Base-by-base conservation (phyloP, 2,329 filamentous ascomycete genomes). In the Exophiala sp. region DNA sequence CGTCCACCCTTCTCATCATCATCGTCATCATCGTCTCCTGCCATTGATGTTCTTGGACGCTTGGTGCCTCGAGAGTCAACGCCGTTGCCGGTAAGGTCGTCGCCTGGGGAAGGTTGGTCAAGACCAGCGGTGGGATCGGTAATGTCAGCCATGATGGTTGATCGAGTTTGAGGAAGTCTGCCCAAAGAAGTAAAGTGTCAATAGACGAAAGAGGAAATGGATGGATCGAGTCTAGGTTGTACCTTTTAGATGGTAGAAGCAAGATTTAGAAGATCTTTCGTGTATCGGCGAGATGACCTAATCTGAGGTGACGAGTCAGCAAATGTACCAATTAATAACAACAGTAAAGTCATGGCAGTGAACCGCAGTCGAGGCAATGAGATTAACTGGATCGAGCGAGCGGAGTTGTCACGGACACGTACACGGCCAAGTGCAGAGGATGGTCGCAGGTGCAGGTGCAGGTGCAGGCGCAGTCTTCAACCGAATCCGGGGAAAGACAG, bases 1-100 rank as follows among this genome's bases (percentile, higher is more conserved):
- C 94, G 91, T 69, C 91, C 91, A 61, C 90, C 90, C 84, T 97
- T 97, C 74, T 96, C 92, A 66, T 96, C 91, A 65, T 97, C 91
- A 62, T 97, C 94, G 63, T 97, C 92, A 64, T 97, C 94, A 70
- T 97, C 94, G 71, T 97, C 92, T 67, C 86, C 85, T 49, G 85
- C 82, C 65, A 87, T 77, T 67, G 76, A 86, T 61, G 88, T 85
- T 70, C 94, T 89, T 73, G 82, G 83, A 66, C 92, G 91, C 82
- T 97, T 97, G 75, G 91, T 83, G 72, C 90, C 91, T 71, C 91
- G 89, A 73, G 77, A 82, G 69, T 91, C 88, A 63, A 75, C 71
- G 65, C 87, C 88, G 77, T 91, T 91, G 74, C 87, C 87, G 65
- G 64, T 66, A 62, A 65, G 68, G 65, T 91, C 87, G 68, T 90